These are phyloP conservation scores for Epichloe sp. DNA, from an alignment of 2,329 filamentous ascomycete genomes.

Conservation along the genomic window DNA sequence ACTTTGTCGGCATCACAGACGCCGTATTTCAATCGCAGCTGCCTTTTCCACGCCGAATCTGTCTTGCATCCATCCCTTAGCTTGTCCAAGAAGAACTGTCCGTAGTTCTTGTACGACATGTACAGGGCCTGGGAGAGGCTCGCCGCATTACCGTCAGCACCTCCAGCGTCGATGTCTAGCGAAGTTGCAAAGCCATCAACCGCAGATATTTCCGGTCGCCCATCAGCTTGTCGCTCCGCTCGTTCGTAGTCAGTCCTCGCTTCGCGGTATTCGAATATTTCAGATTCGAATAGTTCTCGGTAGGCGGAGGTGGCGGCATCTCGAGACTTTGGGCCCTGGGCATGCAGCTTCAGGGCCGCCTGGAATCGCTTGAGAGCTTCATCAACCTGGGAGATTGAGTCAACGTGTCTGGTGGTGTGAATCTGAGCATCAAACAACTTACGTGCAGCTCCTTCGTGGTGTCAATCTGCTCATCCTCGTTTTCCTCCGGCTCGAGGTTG, in stretches of 20 bases:
- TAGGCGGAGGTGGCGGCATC: constrained; percentile 71
- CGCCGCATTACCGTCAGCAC: constrained; percentile 62
- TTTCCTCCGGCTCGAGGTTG: constrained; percentile 89
- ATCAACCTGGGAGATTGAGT: constrained; percentile 50
- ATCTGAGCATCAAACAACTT: constrained; percentile 5
- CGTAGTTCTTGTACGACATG: constrained; percentile 89
- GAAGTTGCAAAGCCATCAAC: constrained; percentile 36
- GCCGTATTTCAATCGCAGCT: constrained; percentile 15
- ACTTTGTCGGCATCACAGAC: constrained; percentile 29
- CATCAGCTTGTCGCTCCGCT: constrained; percentile 43
- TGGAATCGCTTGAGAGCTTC: constrained; percentile 94
- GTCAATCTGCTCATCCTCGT: constrained; percentile 80
- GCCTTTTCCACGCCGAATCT: constrained; percentile 37
- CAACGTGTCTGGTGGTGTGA: not conserved
- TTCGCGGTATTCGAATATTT: constrained; percentile 88
- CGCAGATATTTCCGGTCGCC: constrained; percentile 24
- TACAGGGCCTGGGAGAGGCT: constrained; percentile 83
- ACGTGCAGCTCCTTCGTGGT: constrained; percentile 87
- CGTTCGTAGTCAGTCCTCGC: constrained; percentile 74
- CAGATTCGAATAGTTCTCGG: constrained; percentile 71
- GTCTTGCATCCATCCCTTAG: constrained; percentile 22
- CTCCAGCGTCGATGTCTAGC: constrained; percentile 44
- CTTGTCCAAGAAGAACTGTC: constrained; percentile 74
- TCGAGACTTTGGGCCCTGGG: constrained; percentile 68
- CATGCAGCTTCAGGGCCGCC: constrained; percentile 77